Evolutionary conservation across 2,329 filamentous ascomycete species (phyloP).

Genomic region (Coleophoma crateriformis): DNA sequence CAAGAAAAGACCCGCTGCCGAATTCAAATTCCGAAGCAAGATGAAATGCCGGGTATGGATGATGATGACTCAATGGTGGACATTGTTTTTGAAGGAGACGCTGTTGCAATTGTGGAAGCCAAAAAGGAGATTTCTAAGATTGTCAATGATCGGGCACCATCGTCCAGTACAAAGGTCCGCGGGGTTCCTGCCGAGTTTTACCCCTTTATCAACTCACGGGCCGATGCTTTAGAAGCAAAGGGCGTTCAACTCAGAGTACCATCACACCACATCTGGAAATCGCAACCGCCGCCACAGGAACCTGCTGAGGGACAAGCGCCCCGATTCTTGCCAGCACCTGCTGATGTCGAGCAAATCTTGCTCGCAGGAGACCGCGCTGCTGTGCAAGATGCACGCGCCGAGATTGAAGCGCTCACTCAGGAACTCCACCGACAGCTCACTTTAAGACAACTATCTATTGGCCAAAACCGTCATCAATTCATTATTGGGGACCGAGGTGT

Average conservation of each 20-base stretch:
- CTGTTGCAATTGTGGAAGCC: conserved; percentile 79
- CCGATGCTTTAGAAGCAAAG: conserved; percentile 65
- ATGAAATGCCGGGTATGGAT: conserved; percentile 52
- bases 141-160: conserved; percentile 78
- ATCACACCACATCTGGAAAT: conserved; percentile 68
- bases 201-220: conserved; percentile 77
- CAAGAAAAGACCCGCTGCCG: conserved; percentile 85
- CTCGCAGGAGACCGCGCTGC: conserved; percentile 81
- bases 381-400: conserved; percentile 72
- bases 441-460: conserved; percentile 74
- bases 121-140: conserved; percentile 81
- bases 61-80: conserved; percentile 81
- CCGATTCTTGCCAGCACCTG: conserved; percentile 63
- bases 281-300: conserved; percentile 59
- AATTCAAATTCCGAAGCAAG: conserved; percentile 81
- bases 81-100: conserved; percentile 85
- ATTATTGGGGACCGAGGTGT: conserved; percentile 82
- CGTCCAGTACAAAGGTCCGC: conserved; percentile 74
- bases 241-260: conserved; percentile 81
- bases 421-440: conserved; percentile 72
- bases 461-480: conserved; percentile 87
- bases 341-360: conserved; percentile 67
- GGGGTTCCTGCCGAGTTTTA: conserved; percentile 89
- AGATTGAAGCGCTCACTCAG: conserved; percentile 74
- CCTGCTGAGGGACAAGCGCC: conserved; percentile 59